phyloP scores from a whole-genome alignment of 1,284 basidiomycete species.

The Bjerkandera adusta region DNA sequence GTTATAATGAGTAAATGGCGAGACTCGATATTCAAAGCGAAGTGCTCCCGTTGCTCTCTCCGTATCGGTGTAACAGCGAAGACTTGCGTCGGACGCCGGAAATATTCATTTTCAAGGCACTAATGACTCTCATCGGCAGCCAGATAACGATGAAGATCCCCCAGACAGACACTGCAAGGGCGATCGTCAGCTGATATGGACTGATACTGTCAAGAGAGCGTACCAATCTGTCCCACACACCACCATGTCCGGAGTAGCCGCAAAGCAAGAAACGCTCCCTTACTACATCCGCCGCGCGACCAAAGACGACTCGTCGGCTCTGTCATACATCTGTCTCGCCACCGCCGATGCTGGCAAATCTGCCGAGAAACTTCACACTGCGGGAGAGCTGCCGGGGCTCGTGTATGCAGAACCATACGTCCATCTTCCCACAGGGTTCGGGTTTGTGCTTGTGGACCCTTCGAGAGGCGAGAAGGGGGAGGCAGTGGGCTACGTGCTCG shows the following conservation, averaged over 20 bases:
- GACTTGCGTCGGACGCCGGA: no score
- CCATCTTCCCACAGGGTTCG: constrained; percentile 62
- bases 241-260: no score
- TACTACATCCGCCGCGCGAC: constrained; percentile 57
- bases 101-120: no score
- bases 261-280: no score
- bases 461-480: constrained; percentile 22
- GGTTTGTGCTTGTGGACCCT: constrained; percentile 67
- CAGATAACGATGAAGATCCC: no score
- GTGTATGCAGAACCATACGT: constrained; percentile 74
- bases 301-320: constrained; percentile 47
- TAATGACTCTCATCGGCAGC: no score
- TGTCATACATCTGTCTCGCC: constrained; percentile 70
- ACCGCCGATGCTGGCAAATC: constrained; percentile 70
- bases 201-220: constrained; percentile 7
- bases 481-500: constrained; percentile 63
- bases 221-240: no score
- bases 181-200: not conserved
- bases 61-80: no score
- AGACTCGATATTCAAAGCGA: no score
- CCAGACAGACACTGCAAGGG: no score
- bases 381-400: constrained; percentile 62
- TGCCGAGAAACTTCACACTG: constrained; percentile 58
- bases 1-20: no score
- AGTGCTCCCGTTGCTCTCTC: no score